Conservation (phyloP, 495 filamentous ascomycete species). For the Penicillium salamii region DNA sequence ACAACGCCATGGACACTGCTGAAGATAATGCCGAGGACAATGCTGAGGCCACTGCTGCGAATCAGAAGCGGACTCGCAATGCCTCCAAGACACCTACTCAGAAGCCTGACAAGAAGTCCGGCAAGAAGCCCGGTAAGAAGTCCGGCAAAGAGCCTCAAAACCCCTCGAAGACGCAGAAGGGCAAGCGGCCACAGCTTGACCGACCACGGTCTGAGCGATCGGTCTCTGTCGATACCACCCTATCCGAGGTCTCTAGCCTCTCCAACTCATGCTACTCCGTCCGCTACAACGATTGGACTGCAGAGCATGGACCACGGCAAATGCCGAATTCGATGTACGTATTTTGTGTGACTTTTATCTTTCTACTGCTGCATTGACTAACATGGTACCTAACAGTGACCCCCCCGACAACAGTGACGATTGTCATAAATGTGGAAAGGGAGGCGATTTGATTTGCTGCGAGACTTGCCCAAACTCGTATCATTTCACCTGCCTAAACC, state of each 20-base stretch:
- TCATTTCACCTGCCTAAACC: constrained; percentile 82
- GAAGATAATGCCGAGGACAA: too few relatives aligned
- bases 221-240: constrained; percentile 16
- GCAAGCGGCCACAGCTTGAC: too few relatives aligned
- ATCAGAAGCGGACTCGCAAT: too few relatives aligned
- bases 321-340: constrained; percentile 23
- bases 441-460: constrained; percentile 86
- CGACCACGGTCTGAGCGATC: too few relatives aligned
- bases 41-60: too few relatives aligned
- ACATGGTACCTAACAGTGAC: constrained; percentile 24
- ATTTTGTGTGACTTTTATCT: not conserved
- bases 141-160: too few relatives aligned
- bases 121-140: too few relatives aligned
- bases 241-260: constrained; percentile 11
- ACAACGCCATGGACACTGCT: too few relatives aligned
- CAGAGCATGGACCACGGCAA: constrained; percentile 8
- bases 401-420: constrained; percentile 75
- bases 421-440: constrained; percentile 76
- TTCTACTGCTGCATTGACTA: constrained; percentile 6
- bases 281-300: constrained; percentile 9
- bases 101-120: too few relatives aligned
- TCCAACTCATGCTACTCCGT: constrained; percentile 19
- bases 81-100: too few relatives aligned
- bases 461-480: constrained; percentile 85
- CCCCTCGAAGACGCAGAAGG: constrained; percentile 1